These are phyloP conservation scores for Starmerella khaoyaiensis DNA, from an alignment of 805 yeast species.

Conservation along the genomic window DNA sequence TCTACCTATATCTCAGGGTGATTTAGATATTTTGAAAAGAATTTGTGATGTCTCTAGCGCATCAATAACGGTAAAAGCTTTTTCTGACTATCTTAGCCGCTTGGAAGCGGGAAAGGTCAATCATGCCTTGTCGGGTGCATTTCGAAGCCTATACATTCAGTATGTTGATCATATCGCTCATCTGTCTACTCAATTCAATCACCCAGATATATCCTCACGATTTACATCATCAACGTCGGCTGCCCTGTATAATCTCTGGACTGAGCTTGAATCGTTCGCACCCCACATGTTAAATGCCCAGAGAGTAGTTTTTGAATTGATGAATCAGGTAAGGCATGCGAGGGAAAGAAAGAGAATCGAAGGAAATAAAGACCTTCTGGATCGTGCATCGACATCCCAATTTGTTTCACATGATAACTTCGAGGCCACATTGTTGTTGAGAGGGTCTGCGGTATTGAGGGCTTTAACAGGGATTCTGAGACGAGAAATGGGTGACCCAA, in stretches of 20 bases:
- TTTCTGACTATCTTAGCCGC: conserved; percentile 46
- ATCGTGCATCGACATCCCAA: conserved; percentile 12
- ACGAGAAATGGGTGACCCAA: conserved; percentile 51
- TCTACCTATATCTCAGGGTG: conserved; percentile 41
- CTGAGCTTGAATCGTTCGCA: conserved; percentile 7
- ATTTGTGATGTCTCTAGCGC: conserved; percentile 51
- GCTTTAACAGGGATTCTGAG: conserved; percentile 47
- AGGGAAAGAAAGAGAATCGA: conserved; percentile 9
- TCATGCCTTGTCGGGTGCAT: conserved; percentile 56
- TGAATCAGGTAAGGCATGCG: conserved; percentile 9
- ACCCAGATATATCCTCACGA: not conserved
- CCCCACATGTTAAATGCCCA: conserved; percentile 23
- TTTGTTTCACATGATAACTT: conserved; percentile 34
- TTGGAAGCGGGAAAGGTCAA: conserved; percentile 53
- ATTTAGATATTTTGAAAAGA: conserved; percentile 54
- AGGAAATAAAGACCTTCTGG: conserved; percentile 3
- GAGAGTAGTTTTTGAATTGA: conserved; percentile 2
- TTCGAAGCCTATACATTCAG: conserved; percentile 31
- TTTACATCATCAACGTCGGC: not conserved
- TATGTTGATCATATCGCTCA: conserved; percentile 27
- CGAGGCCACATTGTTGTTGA: conserved; percentile 28
- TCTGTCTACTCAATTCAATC: not conserved
- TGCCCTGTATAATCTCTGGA: conserved; percentile 20
- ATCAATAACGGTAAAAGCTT: conserved; percentile 45
- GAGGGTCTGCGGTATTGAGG: conserved; percentile 65